phyloP scores from a whole-genome alignment of 768 basidiomycete genomes.

The Chalciporus chontae region DNA sequence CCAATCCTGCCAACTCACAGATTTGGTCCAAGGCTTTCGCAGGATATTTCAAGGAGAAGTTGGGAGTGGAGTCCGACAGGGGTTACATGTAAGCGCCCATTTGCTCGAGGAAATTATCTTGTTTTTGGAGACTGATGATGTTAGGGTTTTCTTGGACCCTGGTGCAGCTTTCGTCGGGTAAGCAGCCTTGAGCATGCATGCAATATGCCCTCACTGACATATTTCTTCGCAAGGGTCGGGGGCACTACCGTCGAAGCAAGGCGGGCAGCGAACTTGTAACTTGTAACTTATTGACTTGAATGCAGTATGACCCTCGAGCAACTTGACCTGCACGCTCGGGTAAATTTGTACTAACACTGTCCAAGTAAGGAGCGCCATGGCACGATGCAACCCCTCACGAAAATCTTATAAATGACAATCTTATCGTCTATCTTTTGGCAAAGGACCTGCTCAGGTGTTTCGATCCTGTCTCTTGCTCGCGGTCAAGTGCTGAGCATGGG shows the following conservation, averaged over 20 bases:
- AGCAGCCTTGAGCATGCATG: background rate
- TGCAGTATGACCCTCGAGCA: background rate
- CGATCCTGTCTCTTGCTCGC: no score
- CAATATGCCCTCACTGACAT: background rate
- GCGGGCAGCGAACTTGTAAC: conserved; percentile 1
- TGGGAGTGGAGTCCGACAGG: conserved; percentile 47
- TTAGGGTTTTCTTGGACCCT: conserved; percentile 26
- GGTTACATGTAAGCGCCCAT: conserved; percentile 53
- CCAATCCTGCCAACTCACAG: conserved; percentile 44
- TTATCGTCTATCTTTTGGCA: no score
- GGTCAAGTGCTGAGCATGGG: no score
- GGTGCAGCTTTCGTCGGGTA: conserved; percentile 26
- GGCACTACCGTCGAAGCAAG: conserved; percentile 15
- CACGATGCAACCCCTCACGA: no score
- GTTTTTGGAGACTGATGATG: background rate
- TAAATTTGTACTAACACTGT: no score
- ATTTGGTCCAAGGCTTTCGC: conserved; percentile 55
- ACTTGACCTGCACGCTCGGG: background rate
- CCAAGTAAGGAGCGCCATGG: no score
- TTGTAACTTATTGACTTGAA: no score
- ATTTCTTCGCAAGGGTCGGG: conserved; percentile 2
- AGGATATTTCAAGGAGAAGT: conserved; percentile 49
- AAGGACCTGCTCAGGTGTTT: no score
- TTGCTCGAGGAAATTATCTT: background rate
- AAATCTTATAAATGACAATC: no score